Conservation (phyloP, 768 basidiomycete species). For the Kwoniella dendrophila region DNA sequence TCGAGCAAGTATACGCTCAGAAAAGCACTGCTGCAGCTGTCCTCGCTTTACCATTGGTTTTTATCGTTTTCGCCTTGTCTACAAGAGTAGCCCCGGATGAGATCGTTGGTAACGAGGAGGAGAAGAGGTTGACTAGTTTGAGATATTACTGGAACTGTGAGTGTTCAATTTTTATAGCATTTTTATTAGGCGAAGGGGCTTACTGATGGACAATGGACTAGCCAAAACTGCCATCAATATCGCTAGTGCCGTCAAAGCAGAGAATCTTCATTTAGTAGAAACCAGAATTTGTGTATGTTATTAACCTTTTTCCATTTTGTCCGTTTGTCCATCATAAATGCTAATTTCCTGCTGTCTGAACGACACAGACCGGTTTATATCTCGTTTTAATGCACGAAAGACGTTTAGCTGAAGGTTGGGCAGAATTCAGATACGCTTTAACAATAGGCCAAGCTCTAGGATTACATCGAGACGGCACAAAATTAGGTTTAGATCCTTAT, state of each 20-base stretch:
- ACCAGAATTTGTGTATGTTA: constrained; percentile 70
- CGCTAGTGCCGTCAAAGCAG: constrained; percentile 88
- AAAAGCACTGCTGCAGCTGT: constrained; percentile 31
- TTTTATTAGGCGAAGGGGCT: not conserved
- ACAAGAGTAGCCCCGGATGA: constrained; percentile 82
- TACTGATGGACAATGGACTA: constrained; percentile 51
- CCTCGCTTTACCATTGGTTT: constrained; percentile 73
- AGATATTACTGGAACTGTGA: constrained; percentile 95
- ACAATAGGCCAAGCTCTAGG: constrained; percentile 91
- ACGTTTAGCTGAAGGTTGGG: constrained; percentile 89
- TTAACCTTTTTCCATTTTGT: not conserved
- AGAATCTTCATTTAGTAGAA: constrained; percentile 87
- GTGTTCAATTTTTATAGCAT: constrained; percentile 51
- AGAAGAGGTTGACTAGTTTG: constrained; percentile 73
- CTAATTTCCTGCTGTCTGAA: constrained; percentile 10
- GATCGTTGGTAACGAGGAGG: constrained; percentile 75
- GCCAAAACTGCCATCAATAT: constrained; percentile 84
- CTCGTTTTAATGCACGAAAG: constrained; percentile 59
- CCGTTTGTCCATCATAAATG: constrained; percentile 1
- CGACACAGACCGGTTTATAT: constrained; percentile 72
- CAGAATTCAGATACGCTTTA: constrained; percentile 88
- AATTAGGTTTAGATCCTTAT: constrained; percentile 63
- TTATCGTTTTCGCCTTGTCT: constrained; percentile 85
- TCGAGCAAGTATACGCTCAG: constrained; percentile 62
- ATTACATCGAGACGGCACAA: constrained; percentile 82